Base-by-base conservation (phyloP, 441 rosid species). In the Biscutella laevigata region DNA sequence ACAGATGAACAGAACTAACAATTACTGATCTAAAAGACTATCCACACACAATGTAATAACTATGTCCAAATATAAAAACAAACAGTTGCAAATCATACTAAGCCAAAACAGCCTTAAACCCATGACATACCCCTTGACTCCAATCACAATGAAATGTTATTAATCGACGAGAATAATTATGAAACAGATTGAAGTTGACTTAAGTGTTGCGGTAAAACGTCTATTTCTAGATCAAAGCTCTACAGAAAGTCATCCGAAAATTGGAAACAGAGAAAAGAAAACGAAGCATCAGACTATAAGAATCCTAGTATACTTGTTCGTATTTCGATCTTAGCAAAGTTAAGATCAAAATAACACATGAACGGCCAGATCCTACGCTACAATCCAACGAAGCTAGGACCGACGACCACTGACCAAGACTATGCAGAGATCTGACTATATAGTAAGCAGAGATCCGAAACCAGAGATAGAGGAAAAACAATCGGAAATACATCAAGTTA, bases 371-470 rank as follows among this genome's bases (percentile, higher is more conserved):
- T 64, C 32, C 6, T n/a, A n/a, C n/a, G n/a, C n/a, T n/a, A n/a
- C n/a, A n/a, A n/a, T n/a, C n/a, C n/a, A 42, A 33, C 5, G 13
- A 50, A 27, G 21, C 40, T 17, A 49, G 7, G 26, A 11, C 11
- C 35, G n/a, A n/a, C n/a, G n/a, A n/a, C n/a, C n/a, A n/a, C n/a
- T n/a, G n/a, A n/a, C n/a, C n/a, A n/a, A 29, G n/a, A 44, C 60
- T 50, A 44, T 0, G 15, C 53, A 44, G 43, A 66, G 65, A 66
- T 66, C 49, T 46, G 41, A 52, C 38, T 36, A 49, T 4, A 20
- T n/a, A n/a, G 21, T 49, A 25, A 25, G 24, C 46, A 32, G 9
- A 39, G 65, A 67, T 59, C 34, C 36, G 7, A 49, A 47, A 59
- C 8, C 30, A 13, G 38, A 35, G 7, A 39, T 13, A 27, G 33